Conservation (phyloP, 495 filamentous ascomycete species). For the Aspergillus incahuasiensis region DNA sequence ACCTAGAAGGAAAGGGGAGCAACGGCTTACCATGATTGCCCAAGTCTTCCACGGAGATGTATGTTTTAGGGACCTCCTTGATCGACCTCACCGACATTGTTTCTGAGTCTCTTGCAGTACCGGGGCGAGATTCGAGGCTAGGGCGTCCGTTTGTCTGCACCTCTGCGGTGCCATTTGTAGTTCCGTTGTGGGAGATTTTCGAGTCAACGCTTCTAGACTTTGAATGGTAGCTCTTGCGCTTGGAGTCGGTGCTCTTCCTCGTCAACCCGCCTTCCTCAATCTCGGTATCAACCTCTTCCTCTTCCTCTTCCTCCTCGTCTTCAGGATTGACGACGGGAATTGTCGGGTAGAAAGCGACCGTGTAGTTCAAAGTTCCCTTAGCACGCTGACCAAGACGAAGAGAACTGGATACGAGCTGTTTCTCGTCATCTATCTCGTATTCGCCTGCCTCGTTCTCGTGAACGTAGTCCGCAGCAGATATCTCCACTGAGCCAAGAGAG, state of each 20-base stretch:
- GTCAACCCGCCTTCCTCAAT: constrained; percentile 22
- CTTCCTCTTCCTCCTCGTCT: constrained; percentile 68
- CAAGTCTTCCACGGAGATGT: constrained; percentile 72
- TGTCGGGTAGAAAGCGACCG: constrained; percentile 83
- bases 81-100: constrained; percentile 32
- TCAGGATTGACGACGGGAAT: constrained; percentile 87
- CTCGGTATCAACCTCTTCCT: constrained; percentile 39
- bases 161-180: constrained; percentile 24
- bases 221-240: constrained; percentile 27
- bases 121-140: constrained; percentile 35
- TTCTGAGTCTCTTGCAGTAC: constrained; percentile 33
- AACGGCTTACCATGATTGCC: constrained; percentile 59
- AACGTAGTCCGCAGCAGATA: constrained; percentile 75
- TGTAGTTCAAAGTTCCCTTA: constrained; percentile 82
- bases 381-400: constrained; percentile 63
- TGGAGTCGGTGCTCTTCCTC: constrained; percentile 36
- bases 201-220: constrained; percentile 25
- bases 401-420: constrained; percentile 53
- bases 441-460: constrained; percentile 71
- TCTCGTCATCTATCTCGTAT: constrained; percentile 75
- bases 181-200: constrained; percentile 8
- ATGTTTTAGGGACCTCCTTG: constrained; percentile 68
- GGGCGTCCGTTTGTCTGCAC: constrained; percentile 27
- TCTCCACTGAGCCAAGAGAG: constrained; percentile 71
- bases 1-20: background rate